Evolutionary conservation across 1,284 basidiomycete genomes (phyloP).

Genomic region (Cryptococcus sp.): DNA sequence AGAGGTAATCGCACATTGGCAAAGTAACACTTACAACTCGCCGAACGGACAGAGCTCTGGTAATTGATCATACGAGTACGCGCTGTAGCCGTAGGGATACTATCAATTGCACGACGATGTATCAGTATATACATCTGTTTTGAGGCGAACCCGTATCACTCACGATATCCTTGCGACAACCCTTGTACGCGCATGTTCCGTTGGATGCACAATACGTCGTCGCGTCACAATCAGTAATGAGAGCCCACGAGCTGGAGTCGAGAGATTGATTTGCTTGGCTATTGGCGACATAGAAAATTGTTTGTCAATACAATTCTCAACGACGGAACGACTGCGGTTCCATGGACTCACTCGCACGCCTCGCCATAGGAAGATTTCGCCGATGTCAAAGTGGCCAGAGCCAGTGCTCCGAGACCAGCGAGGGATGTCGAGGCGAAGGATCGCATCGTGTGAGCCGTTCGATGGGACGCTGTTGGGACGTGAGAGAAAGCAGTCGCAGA

Average conservation of each 20-base stretch:
- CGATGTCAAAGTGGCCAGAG: slow-evolving; percentile 7
- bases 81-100: slow-evolving; percentile 54
- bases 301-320: not conserved
- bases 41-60: slow-evolving; percentile 66
- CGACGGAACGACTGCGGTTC: slow-evolving; percentile 56
- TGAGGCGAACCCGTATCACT: slow-evolving; percentile 11
- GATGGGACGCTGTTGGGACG: no score
- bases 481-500: no score
- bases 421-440: no score
- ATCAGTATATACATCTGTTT: not conserved
- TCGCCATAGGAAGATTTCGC: slow-evolving; percentile 30
- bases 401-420: not conserved
- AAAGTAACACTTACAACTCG: slow-evolving; percentile 40
- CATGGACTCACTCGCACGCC: slow-evolving; percentile 37
- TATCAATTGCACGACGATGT: slow-evolving; percentile 13
- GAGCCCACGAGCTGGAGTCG: slow-evolving; percentile 71
- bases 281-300: not conserved
- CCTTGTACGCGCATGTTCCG: slow-evolving; percentile 64
- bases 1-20: not conserved
- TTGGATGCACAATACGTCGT: slow-evolving; percentile 66
- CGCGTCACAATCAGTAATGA: slow-evolving; percentile 73
- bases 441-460: no score
- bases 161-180: slow-evolving; percentile 73
- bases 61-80: slow-evolving; percentile 52
- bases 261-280: slow-evolving; percentile 62